Conservation (phyloP, 768 basidiomycete genomes). For the Obba rivulosa region DNA sequence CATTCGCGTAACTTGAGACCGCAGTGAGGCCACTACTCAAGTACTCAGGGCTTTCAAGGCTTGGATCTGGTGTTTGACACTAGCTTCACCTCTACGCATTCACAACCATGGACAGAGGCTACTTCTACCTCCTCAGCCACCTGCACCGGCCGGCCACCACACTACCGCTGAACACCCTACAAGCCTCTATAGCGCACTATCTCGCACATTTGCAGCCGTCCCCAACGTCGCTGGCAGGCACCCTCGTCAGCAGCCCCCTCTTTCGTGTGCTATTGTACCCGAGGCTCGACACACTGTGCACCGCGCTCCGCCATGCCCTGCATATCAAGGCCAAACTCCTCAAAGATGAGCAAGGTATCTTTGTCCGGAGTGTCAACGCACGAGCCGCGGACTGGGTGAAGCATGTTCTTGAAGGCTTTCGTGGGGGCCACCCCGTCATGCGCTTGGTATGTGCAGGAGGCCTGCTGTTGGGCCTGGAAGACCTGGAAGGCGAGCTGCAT, state of each 20-base stretch:
- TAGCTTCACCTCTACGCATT: not conserved
- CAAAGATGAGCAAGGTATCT: slow-evolving; percentile 26
- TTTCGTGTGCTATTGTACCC: slow-evolving; percentile 43
- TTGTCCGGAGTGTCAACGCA: slow-evolving; percentile 3
- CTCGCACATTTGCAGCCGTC: slow-evolving; percentile 43
- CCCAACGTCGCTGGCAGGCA: slow-evolving; percentile 54
- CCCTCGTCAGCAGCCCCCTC: slow-evolving; percentile 49
- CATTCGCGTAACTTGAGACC: too few species aligned
- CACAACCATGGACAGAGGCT: slow-evolving; percentile 26
- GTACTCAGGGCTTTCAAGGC: too few species aligned
- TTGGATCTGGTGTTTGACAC: too few species aligned
- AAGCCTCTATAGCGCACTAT: slow-evolving; percentile 55
- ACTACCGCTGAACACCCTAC: slow-evolving; percentile 43
- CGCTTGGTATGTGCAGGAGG: slow-evolving; percentile 61
- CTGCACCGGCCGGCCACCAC: slow-evolving; percentile 41
- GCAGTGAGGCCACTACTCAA: too few species aligned
- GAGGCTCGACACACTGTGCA: slow-evolving; percentile 45
- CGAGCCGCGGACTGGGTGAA: slow-evolving; percentile 12
- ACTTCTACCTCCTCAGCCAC: slow-evolving; percentile 44
- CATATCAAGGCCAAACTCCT: slow-evolving; percentile 46
- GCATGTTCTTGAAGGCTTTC: slow-evolving; percentile 18
- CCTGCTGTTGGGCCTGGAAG: slow-evolving; percentile 58
- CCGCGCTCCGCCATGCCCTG: slow-evolving; percentile 55
- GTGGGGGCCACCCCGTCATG: slow-evolving; percentile 60
- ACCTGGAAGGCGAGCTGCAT: slow-evolving; percentile 33